Conservation (phyloP, 2,329 filamentous ascomycete species). For the Aspergillus sp. region DNA sequence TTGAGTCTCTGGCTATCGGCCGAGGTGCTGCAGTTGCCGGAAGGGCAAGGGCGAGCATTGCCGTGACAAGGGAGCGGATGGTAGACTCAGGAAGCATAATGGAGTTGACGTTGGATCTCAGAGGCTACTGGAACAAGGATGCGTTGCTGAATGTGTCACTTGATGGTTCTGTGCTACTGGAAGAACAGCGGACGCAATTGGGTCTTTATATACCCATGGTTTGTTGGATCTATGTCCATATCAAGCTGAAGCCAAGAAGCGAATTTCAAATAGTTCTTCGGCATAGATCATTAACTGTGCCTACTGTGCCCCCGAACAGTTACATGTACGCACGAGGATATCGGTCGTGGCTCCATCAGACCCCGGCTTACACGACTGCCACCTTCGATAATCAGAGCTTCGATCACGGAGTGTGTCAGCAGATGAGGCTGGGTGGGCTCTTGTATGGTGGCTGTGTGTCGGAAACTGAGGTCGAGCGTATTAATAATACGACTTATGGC, state of each 20-base stretch:
- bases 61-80: constrained; percentile 5
- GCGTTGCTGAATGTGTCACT: too few species aligned
- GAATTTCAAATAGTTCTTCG: too few species aligned
- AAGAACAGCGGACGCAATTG: not conserved
- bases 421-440: not conserved
- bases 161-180: not conserved
- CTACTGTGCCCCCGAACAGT: too few species aligned
- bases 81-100: constrained; percentile 9
- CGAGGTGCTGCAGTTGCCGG: constrained; percentile 15
- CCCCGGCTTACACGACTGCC: not conserved
- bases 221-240: too few species aligned
- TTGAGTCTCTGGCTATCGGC: constrained; percentile 10
- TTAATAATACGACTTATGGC: constrained; percentile 20
- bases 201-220: not conserved
- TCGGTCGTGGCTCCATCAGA: not conserved
- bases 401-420: not conserved
- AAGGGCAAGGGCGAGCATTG: constrained; percentile 9
- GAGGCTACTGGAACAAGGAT: too few species aligned
- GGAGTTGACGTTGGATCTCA: not conserved
- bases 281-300: too few species aligned
- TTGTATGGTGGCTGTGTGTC: not conserved
- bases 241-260: too few species aligned
- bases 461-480: constrained; percentile 9
- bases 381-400: not conserved
- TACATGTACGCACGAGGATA: too few species aligned